Evolutionary conservation across 2,329 filamentous ascomycete genomes (phyloP).

Genomic region (Coleophoma eucalyptorum): DNA sequence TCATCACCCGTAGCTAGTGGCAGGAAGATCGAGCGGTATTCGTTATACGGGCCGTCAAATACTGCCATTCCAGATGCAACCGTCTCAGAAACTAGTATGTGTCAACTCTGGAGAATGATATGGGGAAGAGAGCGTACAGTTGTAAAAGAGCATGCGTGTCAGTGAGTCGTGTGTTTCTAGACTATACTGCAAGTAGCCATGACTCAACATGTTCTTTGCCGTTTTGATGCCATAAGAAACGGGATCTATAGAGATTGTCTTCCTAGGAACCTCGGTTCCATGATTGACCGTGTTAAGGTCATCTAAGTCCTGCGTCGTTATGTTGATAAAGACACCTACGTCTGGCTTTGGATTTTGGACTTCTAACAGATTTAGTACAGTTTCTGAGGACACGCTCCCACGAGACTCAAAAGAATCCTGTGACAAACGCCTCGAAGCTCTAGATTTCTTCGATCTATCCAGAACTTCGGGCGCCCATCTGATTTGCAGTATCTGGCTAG

Average conservation of each 20-base stretch:
- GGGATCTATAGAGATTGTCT: too few species aligned
- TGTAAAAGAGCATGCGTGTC: background rate
- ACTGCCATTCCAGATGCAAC: background rate
- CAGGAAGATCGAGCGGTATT: background rate
- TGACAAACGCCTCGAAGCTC: too few species aligned
- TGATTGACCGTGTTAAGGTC: too few species aligned
- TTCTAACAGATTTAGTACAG: too few species aligned
- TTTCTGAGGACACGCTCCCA: too few species aligned
- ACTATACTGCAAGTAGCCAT: background rate
- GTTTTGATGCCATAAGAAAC: background rate
- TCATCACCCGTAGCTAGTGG: background rate
- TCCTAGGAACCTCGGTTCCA: too few species aligned
- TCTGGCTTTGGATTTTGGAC: too few species aligned
- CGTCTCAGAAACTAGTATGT: background rate
- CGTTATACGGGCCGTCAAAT: background rate
- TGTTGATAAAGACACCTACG: too few species aligned
- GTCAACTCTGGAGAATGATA: too few species aligned
- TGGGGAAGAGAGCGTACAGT: background rate
- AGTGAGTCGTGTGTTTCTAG: background rate
- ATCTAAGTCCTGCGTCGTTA: too few species aligned
- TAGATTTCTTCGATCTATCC: too few species aligned
- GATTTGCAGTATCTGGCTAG: background rate
- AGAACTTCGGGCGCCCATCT: background rate
- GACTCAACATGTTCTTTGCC: background rate
- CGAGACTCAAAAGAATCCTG: too few species aligned